Evolutionary conservation across 2,329 filamentous ascomycete species (phyloP), one percentile per base, ranked within the genome.

Genomic region (Colletotrichum incanum): DNA sequence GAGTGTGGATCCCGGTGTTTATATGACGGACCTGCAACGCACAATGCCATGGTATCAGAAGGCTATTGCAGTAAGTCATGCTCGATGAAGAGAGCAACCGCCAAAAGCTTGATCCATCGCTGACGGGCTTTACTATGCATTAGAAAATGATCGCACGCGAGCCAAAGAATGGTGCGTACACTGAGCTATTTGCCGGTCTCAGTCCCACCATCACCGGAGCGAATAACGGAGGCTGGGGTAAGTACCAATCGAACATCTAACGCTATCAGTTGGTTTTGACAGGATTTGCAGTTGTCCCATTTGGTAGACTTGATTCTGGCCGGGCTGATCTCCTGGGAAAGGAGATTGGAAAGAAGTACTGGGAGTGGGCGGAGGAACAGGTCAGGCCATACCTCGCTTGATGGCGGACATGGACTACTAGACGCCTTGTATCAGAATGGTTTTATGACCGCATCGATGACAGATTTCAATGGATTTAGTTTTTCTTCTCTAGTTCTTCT

Each of bases 171-270:
- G 84, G 84, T 12, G 84, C 82, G 2, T 86, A 84, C 73, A 85
- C 84, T 0, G 82, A 84, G 76, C 72, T 86, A 1, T 86, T 80
- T 62, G 82, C 82, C 34, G 84, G 81, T 2, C 74, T 84, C 34
- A 81, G 80, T 1, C 76, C 79, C 1, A 79, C 83, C 2, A 76
- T 84, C 12, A 80, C 76, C 9, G 56, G 79, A 34, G 77, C 80
- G n/a, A 77, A 80, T 23, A 75, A 75, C 3, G 78, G 78, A 11
- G 70, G 72, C 69, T 80, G 78, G 76, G 75, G 76, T 80, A 73
- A 75, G 78, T 20, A 4, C 20, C 50, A 34, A 28, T n/a, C 28
- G 20, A 7, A 55, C 14, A 6, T 20, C 52, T 4, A 18, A 8
- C 52, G n/a, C 3, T n/a, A 31, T 37, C 20, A 5, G 12, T 7